A percentile compares a stretch with the other conserved stretches of the same genome.
phyloP scores from a whole-genome alignment of 805 yeast genomes.

The Schizosaccharomyces lindneri region DNA sequence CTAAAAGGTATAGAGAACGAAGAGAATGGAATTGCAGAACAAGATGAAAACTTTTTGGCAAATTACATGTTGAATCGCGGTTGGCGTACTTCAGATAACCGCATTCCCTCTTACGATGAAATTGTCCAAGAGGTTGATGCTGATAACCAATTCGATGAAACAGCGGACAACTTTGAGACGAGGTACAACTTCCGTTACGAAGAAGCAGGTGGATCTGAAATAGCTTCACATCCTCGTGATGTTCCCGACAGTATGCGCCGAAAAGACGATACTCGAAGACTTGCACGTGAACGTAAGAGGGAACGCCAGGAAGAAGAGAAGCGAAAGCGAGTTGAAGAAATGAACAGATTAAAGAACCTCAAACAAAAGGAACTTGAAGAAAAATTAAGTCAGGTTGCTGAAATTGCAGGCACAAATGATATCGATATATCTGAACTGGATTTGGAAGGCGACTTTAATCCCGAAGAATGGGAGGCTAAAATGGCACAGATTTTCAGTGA shows the following conservation, averaged over 20 bases:
- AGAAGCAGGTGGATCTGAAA: conserved; percentile 66
- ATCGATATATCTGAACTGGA: conserved; percentile 46
- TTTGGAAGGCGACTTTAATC: conserved; percentile 63
- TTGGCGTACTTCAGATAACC: conserved; percentile 50
- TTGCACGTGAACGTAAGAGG: conserved; percentile 48
- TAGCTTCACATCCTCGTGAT: conserved; percentile 79
- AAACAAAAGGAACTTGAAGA: conserved; percentile 60
- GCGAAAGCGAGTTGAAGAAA: conserved; percentile 29
- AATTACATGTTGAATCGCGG: conserved; percentile 57
- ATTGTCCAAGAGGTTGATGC: conserved; percentile 29
- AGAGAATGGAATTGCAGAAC: conserved; percentile 8
- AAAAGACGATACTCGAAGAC: conserved; percentile 48
- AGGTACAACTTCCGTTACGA: conserved; percentile 90
- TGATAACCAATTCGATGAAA: conserved; percentile 74
- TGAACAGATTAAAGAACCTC: conserved; percentile 46
- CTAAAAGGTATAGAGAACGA: not conserved
- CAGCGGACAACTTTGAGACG: conserved; percentile 71
- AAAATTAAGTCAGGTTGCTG: conserved; percentile 35
- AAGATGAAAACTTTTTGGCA: conserved; percentile 43
- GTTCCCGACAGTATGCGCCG: conserved; percentile 43
- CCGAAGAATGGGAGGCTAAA: conserved; percentile 69
- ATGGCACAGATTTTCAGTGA: conserved; percentile 72
- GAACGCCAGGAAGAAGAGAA: conserved; percentile 29
- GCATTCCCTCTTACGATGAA: conserved; percentile 5
- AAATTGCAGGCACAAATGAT: conserved; percentile 32